A percentile compares a stretch with the other conserved stretches of the same genome.
Conservation (phyloP, 805 yeast species). For the Ogataea thermomethanolica region DNA sequence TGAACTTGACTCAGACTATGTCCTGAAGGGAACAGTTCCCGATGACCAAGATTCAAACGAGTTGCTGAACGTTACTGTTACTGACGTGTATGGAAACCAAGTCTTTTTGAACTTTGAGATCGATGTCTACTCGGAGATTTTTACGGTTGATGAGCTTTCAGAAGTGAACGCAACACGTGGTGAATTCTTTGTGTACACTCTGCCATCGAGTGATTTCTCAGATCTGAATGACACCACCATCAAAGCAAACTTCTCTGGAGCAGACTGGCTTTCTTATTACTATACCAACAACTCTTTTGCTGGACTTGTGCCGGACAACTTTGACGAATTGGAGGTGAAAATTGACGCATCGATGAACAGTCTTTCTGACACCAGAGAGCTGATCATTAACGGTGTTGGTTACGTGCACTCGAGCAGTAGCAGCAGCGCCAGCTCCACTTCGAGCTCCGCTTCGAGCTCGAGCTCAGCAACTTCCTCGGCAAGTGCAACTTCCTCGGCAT, state of each 20-base stretch:
- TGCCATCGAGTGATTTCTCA: conserved; percentile 55
- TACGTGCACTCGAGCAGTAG: conserved; percentile 19
- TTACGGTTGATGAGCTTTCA: conserved; percentile 50
- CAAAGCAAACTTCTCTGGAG: conserved; percentile 39
- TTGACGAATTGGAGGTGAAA: conserved; percentile 38
- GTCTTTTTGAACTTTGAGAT: conserved; percentile 57
- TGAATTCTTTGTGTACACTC: conserved; percentile 52
- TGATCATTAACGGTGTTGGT: conserved; percentile 53
- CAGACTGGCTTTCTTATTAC: conserved; percentile 67
- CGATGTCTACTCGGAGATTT: conserved; percentile 49
- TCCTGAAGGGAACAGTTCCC: conserved; percentile 58
- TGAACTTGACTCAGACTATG: conserved; percentile 36
- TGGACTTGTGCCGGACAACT: conserved; percentile 61
- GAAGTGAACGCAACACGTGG: conserved; percentile 69
- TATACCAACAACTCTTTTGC: conserved; percentile 56
- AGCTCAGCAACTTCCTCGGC: conserved; percentile 2
- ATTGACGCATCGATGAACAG: conserved; percentile 41
- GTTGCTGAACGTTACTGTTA: conserved; percentile 51
- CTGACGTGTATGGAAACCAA: conserved; percentile 58
- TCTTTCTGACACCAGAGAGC: conserved; percentile 37
- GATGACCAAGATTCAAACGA: conserved; percentile 36
- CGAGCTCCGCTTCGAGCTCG: no score
- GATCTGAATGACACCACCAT: conserved; percentile 49
- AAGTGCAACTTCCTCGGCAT: conserved; percentile 2
- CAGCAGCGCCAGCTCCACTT: conserved; percentile 27